These are phyloP conservation scores for Umbilicaria muhlenbergii DNA, from an alignment of 495 filamentous ascomycete species.

Conservation along the genomic window DNA sequence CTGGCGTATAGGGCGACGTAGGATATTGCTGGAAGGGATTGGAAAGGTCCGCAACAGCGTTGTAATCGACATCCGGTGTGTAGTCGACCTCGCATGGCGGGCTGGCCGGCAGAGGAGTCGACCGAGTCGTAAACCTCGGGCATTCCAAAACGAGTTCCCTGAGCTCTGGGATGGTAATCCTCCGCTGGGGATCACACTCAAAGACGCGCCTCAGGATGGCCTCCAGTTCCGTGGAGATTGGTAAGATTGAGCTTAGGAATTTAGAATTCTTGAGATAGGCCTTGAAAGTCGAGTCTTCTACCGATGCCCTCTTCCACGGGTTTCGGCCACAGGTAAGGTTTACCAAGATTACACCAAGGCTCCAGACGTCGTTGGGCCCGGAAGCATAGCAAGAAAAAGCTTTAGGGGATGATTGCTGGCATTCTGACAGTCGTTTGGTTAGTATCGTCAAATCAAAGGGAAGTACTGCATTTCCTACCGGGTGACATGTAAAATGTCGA, in stretches of 20 bases:
- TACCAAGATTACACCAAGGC: slow-evolving; percentile 89
- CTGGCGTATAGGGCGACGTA: slow-evolving; percentile 1
- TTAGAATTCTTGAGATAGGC: slow-evolving; percentile 74
- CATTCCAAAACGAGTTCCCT: slow-evolving; percentile 63
- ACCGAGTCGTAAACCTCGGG: slow-evolving; percentile 47
- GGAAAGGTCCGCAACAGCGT: background rate
- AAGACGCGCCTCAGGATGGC: slow-evolving; percentile 79
- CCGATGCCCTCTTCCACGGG: slow-evolving; percentile 90
- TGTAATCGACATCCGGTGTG: background rate
- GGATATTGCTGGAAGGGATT: slow-evolving; percentile 2
- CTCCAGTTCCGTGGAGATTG: slow-evolving; percentile 81
- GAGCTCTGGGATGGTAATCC: slow-evolving; percentile 75
- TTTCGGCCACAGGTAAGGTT: slow-evolving; percentile 97
- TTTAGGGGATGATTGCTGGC: slow-evolving; percentile 70
- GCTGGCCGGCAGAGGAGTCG: slow-evolving; percentile 3
- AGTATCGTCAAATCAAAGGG: slow-evolving; percentile 6
- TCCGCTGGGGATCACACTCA: slow-evolving; percentile 68
- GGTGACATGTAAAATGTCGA: slow-evolving; percentile 99
- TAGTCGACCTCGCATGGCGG: slow-evolving; percentile 3
- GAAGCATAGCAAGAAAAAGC: slow-evolving; percentile 73
- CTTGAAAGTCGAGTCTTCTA: slow-evolving; percentile 89
- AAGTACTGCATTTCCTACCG: slow-evolving; percentile 43
- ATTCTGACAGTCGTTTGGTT: slow-evolving; percentile 47
- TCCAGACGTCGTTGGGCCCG: slow-evolving; percentile 95
- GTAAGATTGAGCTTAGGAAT: slow-evolving; percentile 87